Evolutionary conservation across 352 stramenopile species (phyloP), one percentile per base, ranked within the genome.

Genomic region (Paralagenidium karlingii): DNA sequence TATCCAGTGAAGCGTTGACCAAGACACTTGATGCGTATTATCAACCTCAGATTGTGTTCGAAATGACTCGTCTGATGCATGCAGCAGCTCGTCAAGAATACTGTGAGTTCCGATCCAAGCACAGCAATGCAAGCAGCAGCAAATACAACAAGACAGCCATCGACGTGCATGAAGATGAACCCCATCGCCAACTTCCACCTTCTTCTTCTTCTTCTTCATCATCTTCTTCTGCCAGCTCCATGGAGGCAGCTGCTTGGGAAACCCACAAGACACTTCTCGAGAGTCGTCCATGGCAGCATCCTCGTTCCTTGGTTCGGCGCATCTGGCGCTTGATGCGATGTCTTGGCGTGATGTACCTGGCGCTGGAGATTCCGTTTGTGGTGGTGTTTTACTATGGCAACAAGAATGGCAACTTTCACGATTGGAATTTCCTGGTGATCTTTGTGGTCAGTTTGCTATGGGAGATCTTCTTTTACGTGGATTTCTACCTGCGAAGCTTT

Each of bases 331-430:
- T 24, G 2, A 22, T 53, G 5, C 47, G 48, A 1, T 56, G 43
- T 22, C n/a, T 61, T 20, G 48, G 36, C 13, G 40, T 57, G 3
- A 22, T 56, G 6, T 61, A 61, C 39, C 43, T 61, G 27, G 51
- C 52, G n/a, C 49, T 61, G 19, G 52, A 61, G 39, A 47, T 61
- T 10, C 43, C 49, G 2, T 61, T 52, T 34, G 48, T 54, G 12
- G 43, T 61, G 10, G 32, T 61, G 11, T 61, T 61, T 29, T 57
- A 49, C 33, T 54, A 47, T 27, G 52, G 52, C 24, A 50, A 44
- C 1, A 3, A 7, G 3, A 41, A n/a, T 3, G 51, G 38, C 9
- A 36, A 22, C 0, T 53, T 54, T 22, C 29, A 38, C 20, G 40
- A 39, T 11, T 47, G 45, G 40, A 18, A 9, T n/a, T 58, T 58